A percentile compares a stretch with the other conserved stretches of the same genome.
Conservation (phyloP, 768 basidiomycete species). For the Naematelia aurantialba region DNA sequence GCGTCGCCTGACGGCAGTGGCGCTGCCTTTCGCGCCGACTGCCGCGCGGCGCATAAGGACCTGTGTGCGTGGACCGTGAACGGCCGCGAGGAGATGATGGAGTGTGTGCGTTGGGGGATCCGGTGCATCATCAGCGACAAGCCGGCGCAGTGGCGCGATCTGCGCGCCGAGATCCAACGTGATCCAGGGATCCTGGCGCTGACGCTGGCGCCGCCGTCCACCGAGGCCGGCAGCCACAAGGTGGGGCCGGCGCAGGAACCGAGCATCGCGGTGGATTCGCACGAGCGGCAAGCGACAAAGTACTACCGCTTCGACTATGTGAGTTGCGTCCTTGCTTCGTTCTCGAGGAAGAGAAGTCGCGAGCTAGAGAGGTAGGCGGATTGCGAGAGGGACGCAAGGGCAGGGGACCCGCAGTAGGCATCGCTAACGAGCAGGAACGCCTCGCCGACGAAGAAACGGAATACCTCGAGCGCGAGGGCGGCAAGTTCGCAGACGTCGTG, state of each 20-base stretch:
- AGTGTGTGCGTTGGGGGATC: constrained; percentile 50
- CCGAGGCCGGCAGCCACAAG: too few species aligned
- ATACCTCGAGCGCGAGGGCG: constrained; percentile 47
- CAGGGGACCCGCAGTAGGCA: too few species aligned
- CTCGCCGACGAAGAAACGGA: constrained; percentile 40
- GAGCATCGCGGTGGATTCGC: constrained; percentile 23
- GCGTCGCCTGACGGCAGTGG: constrained; percentile 71
- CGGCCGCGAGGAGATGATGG: constrained; percentile 62
- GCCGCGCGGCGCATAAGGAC: constrained; percentile 69
- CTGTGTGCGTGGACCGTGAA: constrained; percentile 98
- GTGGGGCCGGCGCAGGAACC: too few species aligned
- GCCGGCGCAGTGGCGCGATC: constrained; percentile 43
- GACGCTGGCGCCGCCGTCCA: too few species aligned
- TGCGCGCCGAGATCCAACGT: constrained; percentile 27
- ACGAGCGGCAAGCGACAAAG: constrained; percentile 29
- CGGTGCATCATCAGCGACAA: constrained; percentile 48
- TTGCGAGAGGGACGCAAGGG: too few species aligned
- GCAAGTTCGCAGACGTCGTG: constrained; percentile 30
- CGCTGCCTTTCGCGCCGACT: constrained; percentile 66
- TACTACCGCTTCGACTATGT: constrained; percentile 36
- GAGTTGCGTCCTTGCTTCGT: too few species aligned
- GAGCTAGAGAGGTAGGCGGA: too few species aligned
- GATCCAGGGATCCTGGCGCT: constrained; percentile 8
- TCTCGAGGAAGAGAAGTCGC: too few species aligned
- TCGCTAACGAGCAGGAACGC: constrained; percentile 15